Percentiles rank a stretch among this genome's conserved stretches.
Conservation (phyloP, 345 rosid genomes). For the Sisymbrium irio region DNA sequence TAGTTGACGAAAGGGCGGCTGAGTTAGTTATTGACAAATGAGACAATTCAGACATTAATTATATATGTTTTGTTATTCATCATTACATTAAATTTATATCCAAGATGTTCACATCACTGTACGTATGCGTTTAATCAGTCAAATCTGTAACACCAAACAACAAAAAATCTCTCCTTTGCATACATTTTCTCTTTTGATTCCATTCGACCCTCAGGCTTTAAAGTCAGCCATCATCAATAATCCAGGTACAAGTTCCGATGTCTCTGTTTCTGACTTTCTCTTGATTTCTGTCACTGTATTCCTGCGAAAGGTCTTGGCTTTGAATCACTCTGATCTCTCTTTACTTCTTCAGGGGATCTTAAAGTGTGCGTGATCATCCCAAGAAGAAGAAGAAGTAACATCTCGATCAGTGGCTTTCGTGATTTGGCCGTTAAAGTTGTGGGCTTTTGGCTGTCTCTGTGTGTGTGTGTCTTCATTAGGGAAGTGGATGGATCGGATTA, state of each 20-base stretch:
- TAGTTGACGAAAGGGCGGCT: slow-evolving; percentile 23
- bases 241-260: background rate
- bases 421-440: background rate
- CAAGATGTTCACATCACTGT: slow-evolving; percentile 13
- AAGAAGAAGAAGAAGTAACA: background rate
- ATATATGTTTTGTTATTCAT: background rate
- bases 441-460: background rate
- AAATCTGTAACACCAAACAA: slow-evolving; percentile 15
- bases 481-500: background rate
- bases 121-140: slow-evolving; percentile 29
- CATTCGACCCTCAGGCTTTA: background rate
- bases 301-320: slow-evolving; percentile 15
- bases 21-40: slow-evolving; percentile 7
- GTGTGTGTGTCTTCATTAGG: background rate
- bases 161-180: background rate
- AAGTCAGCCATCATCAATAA: slow-evolving; percentile 2
- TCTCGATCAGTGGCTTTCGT: too few species aligned
- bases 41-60: background rate
- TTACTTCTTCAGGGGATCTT: background rate
- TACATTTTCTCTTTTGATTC: background rate
- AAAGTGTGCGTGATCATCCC: background rate
- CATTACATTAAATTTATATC: background rate
- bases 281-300: background rate
- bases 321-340: slow-evolving; percentile 11
- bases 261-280: background rate